Percentiles rank a stretch among this genome's conserved stretches.
Evolutionary conservation across 2,329 filamentous ascomycete genomes (phyloP).

Genomic region (Trichothecium roseum): DNA sequence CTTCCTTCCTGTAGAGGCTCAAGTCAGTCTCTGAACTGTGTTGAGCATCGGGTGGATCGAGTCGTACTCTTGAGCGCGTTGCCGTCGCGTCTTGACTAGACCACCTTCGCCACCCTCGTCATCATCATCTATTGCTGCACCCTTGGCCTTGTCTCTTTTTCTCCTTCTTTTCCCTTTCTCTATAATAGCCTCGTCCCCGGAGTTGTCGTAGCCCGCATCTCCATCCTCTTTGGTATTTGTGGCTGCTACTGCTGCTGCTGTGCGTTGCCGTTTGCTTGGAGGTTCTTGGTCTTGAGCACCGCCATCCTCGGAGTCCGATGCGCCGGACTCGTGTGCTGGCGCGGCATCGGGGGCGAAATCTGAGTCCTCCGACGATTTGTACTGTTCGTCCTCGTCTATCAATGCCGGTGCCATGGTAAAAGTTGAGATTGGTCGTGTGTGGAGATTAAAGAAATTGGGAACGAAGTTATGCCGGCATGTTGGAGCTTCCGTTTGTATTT

Average conservation of each 20-base stretch:
- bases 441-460: neutral
- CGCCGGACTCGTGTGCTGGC: constrained; percentile 34
- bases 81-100: constrained; percentile 62
- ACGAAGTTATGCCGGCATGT: neutral
- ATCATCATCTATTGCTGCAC: constrained; percentile 27
- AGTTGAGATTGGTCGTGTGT: constrained; percentile 3
- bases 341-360: constrained; percentile 57
- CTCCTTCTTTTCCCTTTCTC: constrained; percentile 46
- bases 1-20: constrained; percentile 35
- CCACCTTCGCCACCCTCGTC: constrained; percentile 50
- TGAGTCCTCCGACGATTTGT: constrained; percentile 62
- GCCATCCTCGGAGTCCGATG: constrained; percentile 38
- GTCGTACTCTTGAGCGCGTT: constrained; percentile 54
- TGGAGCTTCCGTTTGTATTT: neutral
- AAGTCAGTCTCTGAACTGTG: no score
- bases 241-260: constrained; percentile 2
- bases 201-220: constrained; percentile 50
- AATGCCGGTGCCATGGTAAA: constrained; percentile 19
- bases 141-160: constrained; percentile 28
- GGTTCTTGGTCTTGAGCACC: constrained; percentile 12
- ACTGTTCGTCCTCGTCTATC: constrained; percentile 42
- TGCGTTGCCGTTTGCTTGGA: constrained; percentile 11
- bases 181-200: constrained; percentile 64
- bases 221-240: constrained; percentile 16
- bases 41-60: constrained; percentile 2